Percentiles rank a stretch among this genome's conserved stretches.
Conservation (phyloP, 768 basidiomycete genomes). For the Lentinula detonsa region DNA sequence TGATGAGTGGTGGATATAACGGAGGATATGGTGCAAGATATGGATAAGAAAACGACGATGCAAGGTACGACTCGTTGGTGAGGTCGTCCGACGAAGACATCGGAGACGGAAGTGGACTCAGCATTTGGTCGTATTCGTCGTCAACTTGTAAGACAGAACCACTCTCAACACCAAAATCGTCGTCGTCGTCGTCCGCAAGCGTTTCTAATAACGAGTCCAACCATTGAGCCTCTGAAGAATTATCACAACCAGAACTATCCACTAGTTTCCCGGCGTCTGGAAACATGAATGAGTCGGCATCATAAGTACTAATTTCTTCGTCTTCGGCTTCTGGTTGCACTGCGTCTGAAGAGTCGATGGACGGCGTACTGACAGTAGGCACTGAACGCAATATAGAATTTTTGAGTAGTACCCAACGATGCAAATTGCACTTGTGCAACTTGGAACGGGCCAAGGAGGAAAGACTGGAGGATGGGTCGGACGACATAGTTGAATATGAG, state of each 20-base stretch:
- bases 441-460: conserved; percentile 67
- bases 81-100: conserved; percentile 78
- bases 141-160: conserved; percentile 45
- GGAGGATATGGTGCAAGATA: conserved; percentile 67
- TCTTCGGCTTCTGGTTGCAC: conserved; percentile 28
- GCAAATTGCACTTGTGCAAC: conserved; percentile 71
- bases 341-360: conserved; percentile 18
- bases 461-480: conserved; percentile 40
- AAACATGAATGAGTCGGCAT: conserved; percentile 73
- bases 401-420: conserved; percentile 86
- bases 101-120: conserved; percentile 63
- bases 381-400: conserved; percentile 66
- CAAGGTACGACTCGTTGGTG: conserved; percentile 43
- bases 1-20: conserved; percentile 49
- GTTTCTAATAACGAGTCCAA: conserved; percentile 75
- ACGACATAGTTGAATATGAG: conserved; percentile 35
- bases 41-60: conserved; percentile 37
- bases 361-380: conserved; percentile 24
- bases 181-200: conserved; percentile 66
- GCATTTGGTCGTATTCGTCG: conserved; percentile 58
- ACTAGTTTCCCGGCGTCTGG: conserved; percentile 65
- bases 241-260: conserved; percentile 26
- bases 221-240: conserved; percentile 71
- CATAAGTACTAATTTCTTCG: conserved; percentile 42
- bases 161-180: conserved; percentile 38